Base-by-base conservation (phyloP, 768 basidiomycete genomes). In the Pulveroboletus sp. region DNA sequence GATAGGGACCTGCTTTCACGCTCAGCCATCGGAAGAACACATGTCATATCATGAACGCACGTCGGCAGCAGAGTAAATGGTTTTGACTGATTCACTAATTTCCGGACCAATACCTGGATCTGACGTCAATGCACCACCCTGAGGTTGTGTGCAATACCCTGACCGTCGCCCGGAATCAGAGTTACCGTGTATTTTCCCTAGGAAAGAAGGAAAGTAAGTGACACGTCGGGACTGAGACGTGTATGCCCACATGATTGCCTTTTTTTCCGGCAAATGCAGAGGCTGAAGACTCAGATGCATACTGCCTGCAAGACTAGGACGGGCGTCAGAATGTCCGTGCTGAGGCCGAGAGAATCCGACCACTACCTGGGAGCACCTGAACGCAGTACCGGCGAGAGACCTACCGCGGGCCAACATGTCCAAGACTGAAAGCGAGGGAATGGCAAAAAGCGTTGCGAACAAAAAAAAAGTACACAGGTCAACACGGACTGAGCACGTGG, bases 151-250 rank as follows among this genome's bases (percentile, higher is more conserved):
- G 41, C 27, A 13, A 64, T 6, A 35, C 26, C 31, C 66, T 66
- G 51, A 94, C 94, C 94, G 67, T 97, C 95, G 67, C 95, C 95
- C 30, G 95, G 93, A 70, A 98, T 93, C 53, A 97, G 76, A 38
- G 96, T 97, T 49, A 97, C 94, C 31, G 86, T 84, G 73, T 95
- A 96, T 77, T 95, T 96, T 51, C 94, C 94, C 94, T 97, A 57
- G 5, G 46, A 32, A 8, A 57, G 10, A 26, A 52, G 47, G 7
- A 56, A 9, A 26, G 51, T 47, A 24, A 54, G 35, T 8, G 18
- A 54, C 46, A 47, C 39, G 45, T 21, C 2, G 9, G 18, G n/a
- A 50, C 13, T 14, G 21, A 26, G 27, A 21, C 46, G 39, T 11
- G 33, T 24, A 43, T 51, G 71, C 89, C 69, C 65, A 94, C 93